Evolutionary conservation across 2,329 filamentous ascomycete genomes (phyloP).

Genomic region (Ophiocordyceps unilateralis): DNA sequence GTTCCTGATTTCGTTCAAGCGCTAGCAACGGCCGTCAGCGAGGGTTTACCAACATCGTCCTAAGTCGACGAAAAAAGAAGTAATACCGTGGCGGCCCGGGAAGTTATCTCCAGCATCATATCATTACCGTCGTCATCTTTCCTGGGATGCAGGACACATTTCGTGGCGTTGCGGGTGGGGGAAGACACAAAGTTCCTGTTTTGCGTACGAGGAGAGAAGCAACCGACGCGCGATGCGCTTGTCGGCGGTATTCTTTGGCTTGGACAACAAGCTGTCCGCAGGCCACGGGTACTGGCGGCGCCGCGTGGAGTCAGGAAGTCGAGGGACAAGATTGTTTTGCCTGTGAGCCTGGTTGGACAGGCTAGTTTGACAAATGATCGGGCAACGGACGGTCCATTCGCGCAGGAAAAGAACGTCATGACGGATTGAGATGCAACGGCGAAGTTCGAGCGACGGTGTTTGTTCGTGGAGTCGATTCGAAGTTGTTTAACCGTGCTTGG

Average conservation of each 20-base stretch:
- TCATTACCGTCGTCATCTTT: slow-evolving; percentile 70
- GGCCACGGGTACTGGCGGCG: slow-evolving; percentile 1
- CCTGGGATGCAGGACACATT: slow-evolving; percentile 50
- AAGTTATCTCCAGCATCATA: slow-evolving; percentile 69
- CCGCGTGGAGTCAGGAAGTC: slow-evolving; percentile 23
- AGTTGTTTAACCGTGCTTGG: background rate
- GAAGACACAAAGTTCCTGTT: slow-evolving; percentile 21
- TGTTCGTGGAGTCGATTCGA: no score
- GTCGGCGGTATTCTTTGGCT: background rate
- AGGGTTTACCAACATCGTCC: no score
- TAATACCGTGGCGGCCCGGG: slow-evolving; percentile 59
- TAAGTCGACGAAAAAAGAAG: background rate
- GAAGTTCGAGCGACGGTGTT: background rate
- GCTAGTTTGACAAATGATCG: slow-evolving; percentile 24
- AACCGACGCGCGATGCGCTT: background rate
- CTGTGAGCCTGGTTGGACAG: slow-evolving; percentile 10
- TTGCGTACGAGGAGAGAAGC: background rate
- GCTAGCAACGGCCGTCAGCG: slow-evolving; percentile 22
- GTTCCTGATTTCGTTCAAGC: slow-evolving; percentile 60
- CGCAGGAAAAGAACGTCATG: slow-evolving; percentile 21
- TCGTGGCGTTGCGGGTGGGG: slow-evolving; percentile 21
- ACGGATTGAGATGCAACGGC: background rate
- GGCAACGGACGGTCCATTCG: slow-evolving; percentile 19
- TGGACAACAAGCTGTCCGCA: background rate
- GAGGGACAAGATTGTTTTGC: slow-evolving; percentile 9